phyloP scores from a whole-genome alignment of 2,329 filamentous ascomycete genomes.

The Hymenotorrendiella dingleyae region DNA sequence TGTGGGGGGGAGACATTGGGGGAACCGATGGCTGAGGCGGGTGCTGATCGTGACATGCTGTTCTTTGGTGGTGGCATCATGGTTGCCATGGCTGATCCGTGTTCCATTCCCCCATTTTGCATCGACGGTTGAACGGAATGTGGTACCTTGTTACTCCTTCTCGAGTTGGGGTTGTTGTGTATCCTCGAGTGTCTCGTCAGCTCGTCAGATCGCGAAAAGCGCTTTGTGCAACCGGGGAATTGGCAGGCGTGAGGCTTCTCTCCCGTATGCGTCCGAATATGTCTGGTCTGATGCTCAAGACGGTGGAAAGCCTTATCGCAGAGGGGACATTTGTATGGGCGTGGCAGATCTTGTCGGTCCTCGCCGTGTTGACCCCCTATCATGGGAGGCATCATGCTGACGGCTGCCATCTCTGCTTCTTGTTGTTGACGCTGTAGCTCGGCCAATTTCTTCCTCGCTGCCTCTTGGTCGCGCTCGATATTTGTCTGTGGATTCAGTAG shows the following conservation, averaged over 20 bases:
- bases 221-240: conserved; percentile 92
- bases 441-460: conserved; percentile 26
- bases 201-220: conserved; percentile 94
- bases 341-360: conserved; percentile 64
- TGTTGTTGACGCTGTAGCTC: conserved; percentile 29
- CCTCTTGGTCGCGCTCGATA: conserved; percentile 30
- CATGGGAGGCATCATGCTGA: conserved; percentile 32
- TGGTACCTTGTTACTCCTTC: conserved; percentile 79
- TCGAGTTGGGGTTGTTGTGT: conserved; percentile 97
- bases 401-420: conserved; percentile 45
- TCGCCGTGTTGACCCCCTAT: conserved; percentile 30
- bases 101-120: conserved; percentile 44
- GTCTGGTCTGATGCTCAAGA: conserved; percentile 81
- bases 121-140: conserved; percentile 41
- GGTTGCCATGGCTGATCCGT: conserved; percentile 46
- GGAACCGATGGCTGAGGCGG: conserved; percentile 79
- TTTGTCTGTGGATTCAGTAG: conserved; percentile 59
- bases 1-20: conserved; percentile 94
- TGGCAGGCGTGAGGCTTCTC: conserved; percentile 97
- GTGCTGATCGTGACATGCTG: conserved; percentile 73
- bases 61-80: conserved; percentile 8
- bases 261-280: conserved; percentile 95
- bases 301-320: conserved; percentile 99
- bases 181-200: conserved; percentile 95
- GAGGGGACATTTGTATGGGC: conserved; percentile 96